Evolutionary conservation across 441 rosid species (phyloP).

Genomic region (Adansonia gregorii): DNA sequence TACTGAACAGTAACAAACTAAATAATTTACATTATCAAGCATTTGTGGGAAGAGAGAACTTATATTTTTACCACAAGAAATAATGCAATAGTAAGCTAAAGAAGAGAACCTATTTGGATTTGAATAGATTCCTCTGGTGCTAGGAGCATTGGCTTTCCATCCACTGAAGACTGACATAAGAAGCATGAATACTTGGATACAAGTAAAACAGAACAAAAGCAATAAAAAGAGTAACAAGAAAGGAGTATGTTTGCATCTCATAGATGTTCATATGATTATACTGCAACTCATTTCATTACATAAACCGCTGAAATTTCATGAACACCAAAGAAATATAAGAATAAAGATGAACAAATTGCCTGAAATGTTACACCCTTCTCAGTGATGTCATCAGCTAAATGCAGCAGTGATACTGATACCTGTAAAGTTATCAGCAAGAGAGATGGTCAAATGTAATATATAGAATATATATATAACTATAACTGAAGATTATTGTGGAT

Average conservation of each 20-base stretch:
- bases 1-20: not conserved
- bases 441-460: slow-evolving; percentile 12
- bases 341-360: slow-evolving; percentile 36
- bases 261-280: no score
- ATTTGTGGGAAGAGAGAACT: not conserved
- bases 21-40: slow-evolving; percentile 12
- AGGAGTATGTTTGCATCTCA: no score
- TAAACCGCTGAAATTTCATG: not conserved
- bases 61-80: not conserved
- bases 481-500: not conserved
- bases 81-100: not conserved
- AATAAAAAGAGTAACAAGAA: no score
- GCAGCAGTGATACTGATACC: slow-evolving; percentile 47
- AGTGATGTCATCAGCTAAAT: slow-evolving; percentile 69
- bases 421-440: not conserved
- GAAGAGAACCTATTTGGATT: slow-evolving; percentile 55
- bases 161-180: no score
- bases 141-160: no score
- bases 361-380: slow-evolving; percentile 83
- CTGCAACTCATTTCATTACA: not conserved
- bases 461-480: not conserved
- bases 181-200: not conserved
- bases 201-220: no score
- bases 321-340: slow-evolving; percentile 8
- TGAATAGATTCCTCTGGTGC: no score